phyloP scores from a whole-genome alignment of 257 asterid genomes.

The Scutellaria galericulata region DNA sequence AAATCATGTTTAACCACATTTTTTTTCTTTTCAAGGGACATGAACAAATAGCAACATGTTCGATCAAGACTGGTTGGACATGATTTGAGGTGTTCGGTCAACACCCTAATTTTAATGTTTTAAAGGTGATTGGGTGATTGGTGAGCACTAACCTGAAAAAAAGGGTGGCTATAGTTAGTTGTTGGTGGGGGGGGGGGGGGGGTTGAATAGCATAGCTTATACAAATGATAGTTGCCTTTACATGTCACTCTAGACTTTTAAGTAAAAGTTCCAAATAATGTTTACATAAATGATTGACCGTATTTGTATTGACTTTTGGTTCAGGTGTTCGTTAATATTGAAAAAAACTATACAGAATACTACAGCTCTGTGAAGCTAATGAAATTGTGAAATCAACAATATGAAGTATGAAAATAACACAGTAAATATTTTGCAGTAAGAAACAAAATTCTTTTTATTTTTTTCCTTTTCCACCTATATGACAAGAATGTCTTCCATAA shows the following conservation, averaged over 20 bases:
- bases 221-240: background rate
- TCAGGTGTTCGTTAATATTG: background rate
- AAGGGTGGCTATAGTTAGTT: too few relatives aligned
- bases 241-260: background rate
- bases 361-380: background rate
- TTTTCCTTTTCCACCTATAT: background rate
- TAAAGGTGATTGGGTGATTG: too few relatives aligned
- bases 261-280: constrained; percentile 16
- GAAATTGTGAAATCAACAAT: constrained; percentile 7
- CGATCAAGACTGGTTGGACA: too few relatives aligned
- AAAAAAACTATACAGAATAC: background rate
- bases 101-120: too few relatives aligned
- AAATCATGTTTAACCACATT: too few relatives aligned
- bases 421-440: background rate
- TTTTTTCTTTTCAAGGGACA: too few relatives aligned
- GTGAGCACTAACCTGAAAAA: too few relatives aligned
- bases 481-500: constrained; percentile 6
- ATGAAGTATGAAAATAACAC: background rate
- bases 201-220: too few relatives aligned
- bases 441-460: background rate
- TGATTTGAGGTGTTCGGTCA: too few relatives aligned
- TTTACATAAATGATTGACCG: background rate
- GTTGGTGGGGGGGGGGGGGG: too few relatives aligned
- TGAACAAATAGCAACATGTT: too few relatives aligned
- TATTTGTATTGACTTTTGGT: background rate